phyloP scores from a whole-genome alignment of 2,329 filamentous ascomycete genomes.

The Microdochium nivale region DNA sequence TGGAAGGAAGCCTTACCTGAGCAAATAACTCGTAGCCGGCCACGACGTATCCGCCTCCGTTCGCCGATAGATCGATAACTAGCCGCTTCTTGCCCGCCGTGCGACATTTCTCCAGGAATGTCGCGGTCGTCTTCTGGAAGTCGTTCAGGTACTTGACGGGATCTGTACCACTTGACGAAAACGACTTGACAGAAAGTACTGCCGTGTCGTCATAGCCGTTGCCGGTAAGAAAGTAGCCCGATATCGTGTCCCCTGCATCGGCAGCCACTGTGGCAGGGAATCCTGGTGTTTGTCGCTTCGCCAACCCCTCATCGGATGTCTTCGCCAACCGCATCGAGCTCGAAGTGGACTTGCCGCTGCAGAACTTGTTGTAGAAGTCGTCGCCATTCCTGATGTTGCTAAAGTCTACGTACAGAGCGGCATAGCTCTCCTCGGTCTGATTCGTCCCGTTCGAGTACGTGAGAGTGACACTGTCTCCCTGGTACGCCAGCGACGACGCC shows the following conservation, averaged over 20 bases:
- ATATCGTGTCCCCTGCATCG: constrained; percentile 15
- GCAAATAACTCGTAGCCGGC: constrained; percentile 57
- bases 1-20: constrained; percentile 22
- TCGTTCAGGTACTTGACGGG: constrained; percentile 25
- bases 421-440: constrained; percentile 15
- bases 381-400: constrained; percentile 21
- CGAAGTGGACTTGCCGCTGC: constrained; percentile 12
- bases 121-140: constrained; percentile 19
- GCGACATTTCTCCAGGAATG: constrained; percentile 19
- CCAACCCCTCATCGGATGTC: constrained; percentile 1
- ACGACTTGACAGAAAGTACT: constrained; percentile 19
- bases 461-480: constrained; percentile 19
- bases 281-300: constrained; percentile 11
- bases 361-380: constrained; percentile 25
- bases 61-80: constrained; percentile 49
- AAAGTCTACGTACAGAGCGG: constrained; percentile 14
- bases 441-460: constrained; percentile 22
- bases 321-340: constrained; percentile 1
- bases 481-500: constrained; percentile 15
- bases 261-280: constrained; percentile 19
- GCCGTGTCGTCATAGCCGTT: constrained; percentile 20
- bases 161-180: constrained; percentile 12
- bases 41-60: constrained; percentile 49
- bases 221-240: constrained; percentile 24
- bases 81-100: constrained; percentile 48